Evolutionary conservation across 768 basidiomycete species (phyloP), one percentile per base, ranked within the genome.

Genomic region (Leccinum longicurvipes): DNA sequence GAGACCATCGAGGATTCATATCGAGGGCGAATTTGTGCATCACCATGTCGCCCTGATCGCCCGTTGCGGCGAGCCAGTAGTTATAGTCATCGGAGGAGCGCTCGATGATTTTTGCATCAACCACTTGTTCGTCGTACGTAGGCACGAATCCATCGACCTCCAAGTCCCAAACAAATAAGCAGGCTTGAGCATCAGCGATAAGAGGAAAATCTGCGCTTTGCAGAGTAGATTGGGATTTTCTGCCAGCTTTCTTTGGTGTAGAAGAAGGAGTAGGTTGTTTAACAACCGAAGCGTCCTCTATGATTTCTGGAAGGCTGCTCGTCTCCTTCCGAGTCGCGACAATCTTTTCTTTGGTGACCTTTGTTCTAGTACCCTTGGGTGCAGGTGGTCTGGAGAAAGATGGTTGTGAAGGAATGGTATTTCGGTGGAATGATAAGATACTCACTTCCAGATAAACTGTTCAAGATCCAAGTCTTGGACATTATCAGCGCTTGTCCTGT

Each of bases 361-460:
- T 64, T 41, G 65, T 54, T 57, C 58, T 59, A 28, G 56, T 44
- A 42, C 52, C 57, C 58, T 60, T 60, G 48, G 62, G 51, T 51
- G 60, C 56, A 51, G 70, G 61, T 14, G 66, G 63, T 29, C 69
- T 66, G 36, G 54, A 65, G 17, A 58, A 28, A 24, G 21, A 36
- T 24, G 3, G 41, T 15, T 21, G 29, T 50, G 27, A 58, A 34
- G 15, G 24, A 11, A 56, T 21, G 46, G 32, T 24, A 29, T 25
- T 29, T 32, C 32, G 39, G 28, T 1, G 1, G 23, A 14, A 45
- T 36, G 31, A 31, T 23, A n/a, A 49, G n/a, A 19, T 23, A 81
- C 89, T 72, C 63, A 93, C 90, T 80, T 80, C 82, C 86, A 89
- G 21, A 89, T 83, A 65, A 98, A 91, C 65, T 91, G 82, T 29